Evolutionary conservation across 202 grass and related monocot genomes (phyloP), one percentile per base, ranked within the genome.

Genomic region (Zoysia matrella): DNA sequence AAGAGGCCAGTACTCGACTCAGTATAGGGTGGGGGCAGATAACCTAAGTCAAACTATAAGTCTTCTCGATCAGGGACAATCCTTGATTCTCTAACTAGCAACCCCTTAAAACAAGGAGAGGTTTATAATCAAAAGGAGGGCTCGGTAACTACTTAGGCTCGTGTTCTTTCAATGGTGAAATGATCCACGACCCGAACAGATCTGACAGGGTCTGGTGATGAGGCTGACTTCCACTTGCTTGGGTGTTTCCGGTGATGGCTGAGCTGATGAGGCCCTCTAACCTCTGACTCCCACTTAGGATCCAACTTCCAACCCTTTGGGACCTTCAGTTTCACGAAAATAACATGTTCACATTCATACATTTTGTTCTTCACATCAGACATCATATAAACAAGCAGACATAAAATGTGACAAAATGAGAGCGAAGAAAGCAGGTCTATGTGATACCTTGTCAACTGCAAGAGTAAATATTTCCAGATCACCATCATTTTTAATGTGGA

Each of bases 291-390:
- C 95, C 95, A 95, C 67, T 91, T 88, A 5, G 95, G 88, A 90
- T 95, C 92, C 81, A 98, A 74, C 77, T 93, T 92, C 95, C 95
- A 98, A 50, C 86, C 95, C 76, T 94, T 98, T 2, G 95, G 95
- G 51, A 98, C 95, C 95, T 98, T 79, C 46, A 47, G 6, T 67
- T 79, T 68, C 15, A 75, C 1, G 65, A 68, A 50, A 91, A 64
- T 30, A 60, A 40, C 10, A 8, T 66, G 49, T 62, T 85, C 72
- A 88, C 22, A 6, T 46, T 42, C 40, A 75, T 7, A 11, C 22
- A 80, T 57, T 72, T 15, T 52, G 5, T 69, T 75, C 42, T 11
- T 47, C 15, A 45, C 65, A 55, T 18, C 68, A 74, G 15, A 22
- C 30, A 36, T 51, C 57, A 63, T 14, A 75, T 75, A 3, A 82